These are phyloP conservation scores for Rhodotorula sp. DNA, from an alignment of 1,284 basidiomycete genomes.

Conservation along the genomic window DNA sequence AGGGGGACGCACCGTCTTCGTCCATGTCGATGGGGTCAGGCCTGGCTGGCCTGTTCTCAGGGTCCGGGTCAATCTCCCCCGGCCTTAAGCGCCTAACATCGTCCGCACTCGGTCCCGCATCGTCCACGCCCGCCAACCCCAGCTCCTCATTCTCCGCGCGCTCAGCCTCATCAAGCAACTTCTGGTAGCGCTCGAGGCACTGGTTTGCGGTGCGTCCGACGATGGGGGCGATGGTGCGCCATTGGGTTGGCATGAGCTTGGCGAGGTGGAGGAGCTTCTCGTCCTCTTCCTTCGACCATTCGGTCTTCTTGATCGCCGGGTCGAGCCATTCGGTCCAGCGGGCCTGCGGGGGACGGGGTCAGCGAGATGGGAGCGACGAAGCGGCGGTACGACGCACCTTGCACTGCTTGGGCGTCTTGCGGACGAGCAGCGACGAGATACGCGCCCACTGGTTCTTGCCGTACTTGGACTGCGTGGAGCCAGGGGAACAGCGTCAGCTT, in stretches of 20 bases:
- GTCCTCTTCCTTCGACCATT: slow-evolving; percentile 98
- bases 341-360: slow-evolving; percentile 9
- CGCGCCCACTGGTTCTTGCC: slow-evolving; percentile 88
- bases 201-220: slow-evolving; percentile 99
- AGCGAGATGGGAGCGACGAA: background rate
- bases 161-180: slow-evolving; percentile 94
- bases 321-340: slow-evolving; percentile 99
- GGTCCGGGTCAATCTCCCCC: slow-evolving; percentile 98
- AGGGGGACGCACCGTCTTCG: slow-evolving; percentile 68
- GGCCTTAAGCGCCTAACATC: slow-evolving; percentile 85
- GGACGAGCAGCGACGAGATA: slow-evolving; percentile 93
- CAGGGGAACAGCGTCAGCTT: background rate
- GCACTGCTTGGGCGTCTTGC: slow-evolving; percentile 99
- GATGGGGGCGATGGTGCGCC: slow-evolving; percentile 98
- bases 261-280: slow-evolving; percentile 97
- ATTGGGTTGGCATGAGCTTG: slow-evolving; percentile 99
- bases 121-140: slow-evolving; percentile 73
- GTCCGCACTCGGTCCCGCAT: slow-evolving; percentile 82
- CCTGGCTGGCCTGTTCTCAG: slow-evolving; percentile 94
- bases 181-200: slow-evolving; percentile 97
- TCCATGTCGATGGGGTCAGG: slow-evolving; percentile 99
- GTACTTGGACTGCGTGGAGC: slow-evolving; percentile 30
- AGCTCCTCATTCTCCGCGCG: slow-evolving; percentile 82
- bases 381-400: slow-evolving; percentile 90
- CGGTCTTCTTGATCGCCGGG: slow-evolving; percentile 99